Percentiles rank a stretch among this genome's conserved stretches.
Evolutionary conservation across 164 flowering plant genomes (phyloP).

Genomic region (Chimonanthus salicifolius): DNA sequence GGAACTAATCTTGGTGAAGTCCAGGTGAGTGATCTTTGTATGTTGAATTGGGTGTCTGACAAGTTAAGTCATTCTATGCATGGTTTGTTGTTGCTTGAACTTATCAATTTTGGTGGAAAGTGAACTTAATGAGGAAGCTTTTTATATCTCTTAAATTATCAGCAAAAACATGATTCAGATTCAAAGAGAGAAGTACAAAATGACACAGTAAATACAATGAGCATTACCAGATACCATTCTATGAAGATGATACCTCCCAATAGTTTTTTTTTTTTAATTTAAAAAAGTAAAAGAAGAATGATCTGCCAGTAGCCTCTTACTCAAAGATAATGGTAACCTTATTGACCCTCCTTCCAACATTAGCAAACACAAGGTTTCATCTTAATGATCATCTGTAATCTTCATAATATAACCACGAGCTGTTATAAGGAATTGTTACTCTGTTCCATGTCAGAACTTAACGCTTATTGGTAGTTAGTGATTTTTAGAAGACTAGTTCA

Average conservation of each 20-base stretch:
- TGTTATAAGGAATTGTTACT: background rate
- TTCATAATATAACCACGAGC: background rate
- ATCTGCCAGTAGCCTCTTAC: background rate
- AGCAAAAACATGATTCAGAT: background rate
- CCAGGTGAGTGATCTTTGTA: constrained; percentile 46
- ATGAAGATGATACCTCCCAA: too few species aligned
- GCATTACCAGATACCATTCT: too few species aligned
- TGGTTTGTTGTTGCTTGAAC: background rate
- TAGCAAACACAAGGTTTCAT: too few species aligned
- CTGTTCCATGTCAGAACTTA: background rate
- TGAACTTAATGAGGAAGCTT: background rate
- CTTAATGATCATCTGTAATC: too few species aligned
- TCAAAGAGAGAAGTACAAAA: too few species aligned
- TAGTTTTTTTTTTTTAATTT: too few species aligned
- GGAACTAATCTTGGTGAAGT: constrained; percentile 84
- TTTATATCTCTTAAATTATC: background rate
- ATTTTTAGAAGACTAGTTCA: background rate
- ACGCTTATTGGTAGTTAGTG: background rate
- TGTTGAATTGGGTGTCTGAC: background rate
- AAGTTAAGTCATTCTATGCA: background rate
- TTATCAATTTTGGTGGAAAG: background rate
- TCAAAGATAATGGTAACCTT: background rate
- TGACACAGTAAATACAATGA: too few species aligned
- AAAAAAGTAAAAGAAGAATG: too few species aligned
- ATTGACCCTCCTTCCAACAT: too few species aligned